These are phyloP conservation scores for Skeletonema marinoi DNA, from an alignment of 108 stramenopile genomes.

Conservation along the genomic window DNA sequence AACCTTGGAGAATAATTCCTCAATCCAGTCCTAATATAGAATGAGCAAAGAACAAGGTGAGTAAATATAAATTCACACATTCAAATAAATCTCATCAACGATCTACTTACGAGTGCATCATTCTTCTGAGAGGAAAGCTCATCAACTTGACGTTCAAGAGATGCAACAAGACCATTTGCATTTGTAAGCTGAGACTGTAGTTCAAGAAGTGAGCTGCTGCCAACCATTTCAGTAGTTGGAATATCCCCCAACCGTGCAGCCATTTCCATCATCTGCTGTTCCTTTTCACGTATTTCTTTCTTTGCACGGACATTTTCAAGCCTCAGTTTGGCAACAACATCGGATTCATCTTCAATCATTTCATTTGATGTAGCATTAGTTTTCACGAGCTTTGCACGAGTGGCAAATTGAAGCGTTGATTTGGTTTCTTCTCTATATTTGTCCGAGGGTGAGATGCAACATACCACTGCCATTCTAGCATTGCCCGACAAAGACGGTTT, in stretches of 20 bases:
- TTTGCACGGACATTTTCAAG: constrained; percentile 43
- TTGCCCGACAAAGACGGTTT: constrained; percentile 94
- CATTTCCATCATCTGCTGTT: constrained; percentile 27
- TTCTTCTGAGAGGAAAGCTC: constrained; percentile 43
- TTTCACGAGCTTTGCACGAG: constrained; percentile 99
- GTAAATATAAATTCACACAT: neutral
- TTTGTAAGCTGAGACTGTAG: constrained; percentile 25
- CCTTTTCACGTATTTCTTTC: constrained; percentile 43
- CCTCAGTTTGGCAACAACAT: constrained; percentile 17
- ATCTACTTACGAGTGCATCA: constrained; percentile 34
- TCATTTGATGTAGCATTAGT: constrained; percentile 99
- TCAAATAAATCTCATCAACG: too few species aligned
- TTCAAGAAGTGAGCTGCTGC: neutral
- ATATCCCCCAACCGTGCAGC: neutral
- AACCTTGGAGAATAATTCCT: constrained; percentile 42
- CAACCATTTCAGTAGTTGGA: neutral
- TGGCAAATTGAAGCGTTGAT: constrained; percentile 97
- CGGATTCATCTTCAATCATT: constrained; percentile 63
- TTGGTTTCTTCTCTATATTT: constrained; percentile 98
- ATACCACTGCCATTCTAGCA: constrained; percentile 83
- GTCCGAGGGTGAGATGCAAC: constrained; percentile 95
- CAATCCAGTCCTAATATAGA: constrained; percentile 33
- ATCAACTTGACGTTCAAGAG: constrained; percentile 34
- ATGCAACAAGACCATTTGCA: constrained; percentile 35
- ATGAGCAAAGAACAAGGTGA: neutral